phyloP scores from a whole-genome alignment of 2,329 filamentous ascomycete species.

The Corynespora cassiicola region DNA sequence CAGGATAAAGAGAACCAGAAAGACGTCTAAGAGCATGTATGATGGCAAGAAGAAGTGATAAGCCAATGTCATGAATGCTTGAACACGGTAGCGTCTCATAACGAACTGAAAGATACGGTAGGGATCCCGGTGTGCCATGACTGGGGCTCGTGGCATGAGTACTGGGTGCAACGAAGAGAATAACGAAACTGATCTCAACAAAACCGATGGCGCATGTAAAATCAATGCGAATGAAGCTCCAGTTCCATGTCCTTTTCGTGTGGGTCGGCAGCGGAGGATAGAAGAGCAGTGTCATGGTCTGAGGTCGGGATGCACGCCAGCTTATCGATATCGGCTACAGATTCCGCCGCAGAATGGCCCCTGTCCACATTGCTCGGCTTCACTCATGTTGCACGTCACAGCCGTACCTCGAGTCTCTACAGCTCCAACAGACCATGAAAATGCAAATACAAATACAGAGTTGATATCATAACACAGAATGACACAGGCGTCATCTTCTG shows the following conservation, averaged over 20 bases:
- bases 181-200: no score
- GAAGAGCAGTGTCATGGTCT: no score
- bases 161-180: no score
- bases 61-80: slow-evolving; percentile 40
- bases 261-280: no score
- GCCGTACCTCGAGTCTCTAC: background rate
- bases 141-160: no score
- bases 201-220: no score
- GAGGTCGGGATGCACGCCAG: no score
- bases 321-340: slow-evolving; percentile 18
- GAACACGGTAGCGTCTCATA: slow-evolving; percentile 34
- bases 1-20: slow-evolving; percentile 42
- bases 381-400: slow-evolving; percentile 3
- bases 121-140: no score
- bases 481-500: background rate
- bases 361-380: slow-evolving; percentile 1
- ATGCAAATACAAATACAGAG: no score
- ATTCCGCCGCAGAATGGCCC: background rate
- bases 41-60: slow-evolving; percentile 42
- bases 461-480: background rate
- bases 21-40: slow-evolving; percentile 37
- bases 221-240: no score
- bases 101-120: slow-evolving; percentile 39
- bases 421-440: no score
- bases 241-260: no score